phyloP scores from a whole-genome alignment of 169 alveolate species.

The Plasmodium fragile region DNA sequence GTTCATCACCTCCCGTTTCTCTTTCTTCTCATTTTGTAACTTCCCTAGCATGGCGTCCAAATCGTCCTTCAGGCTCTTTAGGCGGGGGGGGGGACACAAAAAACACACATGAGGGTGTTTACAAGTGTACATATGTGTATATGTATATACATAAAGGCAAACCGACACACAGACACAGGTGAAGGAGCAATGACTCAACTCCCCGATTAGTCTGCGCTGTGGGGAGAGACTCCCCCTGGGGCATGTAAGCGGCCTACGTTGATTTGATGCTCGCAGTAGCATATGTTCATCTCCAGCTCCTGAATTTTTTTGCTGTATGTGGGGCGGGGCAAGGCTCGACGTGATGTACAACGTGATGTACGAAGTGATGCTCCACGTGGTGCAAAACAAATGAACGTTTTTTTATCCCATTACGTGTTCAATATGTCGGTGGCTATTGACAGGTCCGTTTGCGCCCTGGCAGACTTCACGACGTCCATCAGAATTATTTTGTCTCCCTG shows the following conservation, averaged over 20 bases:
- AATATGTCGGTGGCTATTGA: constrained; percentile 64
- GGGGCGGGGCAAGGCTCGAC: background rate
- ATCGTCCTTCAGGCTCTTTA: constrained; percentile 41
- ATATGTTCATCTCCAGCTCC: constrained; percentile 50
- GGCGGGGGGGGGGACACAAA: background rate
- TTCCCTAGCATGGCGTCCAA: constrained; percentile 14
- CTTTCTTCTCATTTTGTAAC: constrained; percentile 4
- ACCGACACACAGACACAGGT: background rate
- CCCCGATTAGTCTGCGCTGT: background rate
- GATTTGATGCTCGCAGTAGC: constrained; percentile 68
- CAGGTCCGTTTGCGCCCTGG: constrained; percentile 52
- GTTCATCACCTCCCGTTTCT: constrained; percentile 25
- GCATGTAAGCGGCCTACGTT: constrained; percentile 11
- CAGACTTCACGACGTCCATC: constrained; percentile 64
- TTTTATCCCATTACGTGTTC: constrained; percentile 31
- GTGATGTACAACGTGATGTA: background rate
- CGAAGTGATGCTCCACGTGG: background rate
- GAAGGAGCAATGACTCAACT: background rate
- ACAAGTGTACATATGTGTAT: background rate
- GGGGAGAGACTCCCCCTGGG: background rate
- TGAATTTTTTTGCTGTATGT: constrained; percentile 40
- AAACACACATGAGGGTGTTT: background rate
- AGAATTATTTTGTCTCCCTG: constrained; percentile 67
- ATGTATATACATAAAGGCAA: background rate
- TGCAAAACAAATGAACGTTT: background rate